Conservation (phyloP, 148 eudicot species). For the Silene conica region DNA sequence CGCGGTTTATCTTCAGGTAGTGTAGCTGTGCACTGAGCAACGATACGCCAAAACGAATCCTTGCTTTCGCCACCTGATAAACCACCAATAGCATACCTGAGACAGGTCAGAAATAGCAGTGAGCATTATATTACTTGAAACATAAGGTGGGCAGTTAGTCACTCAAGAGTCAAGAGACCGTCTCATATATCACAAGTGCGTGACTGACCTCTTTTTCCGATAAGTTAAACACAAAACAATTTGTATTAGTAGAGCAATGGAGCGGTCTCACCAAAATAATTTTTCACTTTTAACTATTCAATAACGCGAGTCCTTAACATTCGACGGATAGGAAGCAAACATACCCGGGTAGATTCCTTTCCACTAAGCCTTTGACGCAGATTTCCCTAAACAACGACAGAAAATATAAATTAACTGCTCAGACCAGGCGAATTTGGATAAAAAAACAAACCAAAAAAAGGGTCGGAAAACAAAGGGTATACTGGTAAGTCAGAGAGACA, state of each 20-base stretch:
- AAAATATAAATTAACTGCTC: background rate
- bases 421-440: background rate
- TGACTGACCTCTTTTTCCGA: too few species aligned
- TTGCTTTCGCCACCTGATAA: slow-evolving; percentile 97
- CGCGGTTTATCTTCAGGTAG: slow-evolving; percentile 85
- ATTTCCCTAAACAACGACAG: slow-evolving; percentile 56
- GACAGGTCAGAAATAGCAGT: slow-evolving; percentile 25
- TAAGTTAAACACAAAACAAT: too few species aligned
- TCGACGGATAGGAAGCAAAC: slow-evolving; percentile 16
- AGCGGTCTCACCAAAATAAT: background rate
- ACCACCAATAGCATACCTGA: slow-evolving; percentile 97
- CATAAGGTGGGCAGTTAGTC: background rate
- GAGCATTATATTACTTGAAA: background rate
- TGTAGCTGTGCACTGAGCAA: slow-evolving; percentile 91
- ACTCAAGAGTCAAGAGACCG: background rate
- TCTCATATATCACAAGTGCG: too few species aligned
- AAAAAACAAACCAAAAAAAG: background rate
- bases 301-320: background rate
- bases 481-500: slow-evolving; percentile 2
- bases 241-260: too few species aligned
- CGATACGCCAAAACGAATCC: slow-evolving; percentile 94
- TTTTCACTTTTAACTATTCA: too few species aligned
- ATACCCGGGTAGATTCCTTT: slow-evolving; percentile 83
- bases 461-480: background rate
- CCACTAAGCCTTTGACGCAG: slow-evolving; percentile 80